Conservation (phyloP, 2,329 filamentous ascomycete species). For the Sclerotinia sclerotiorum region DNA sequence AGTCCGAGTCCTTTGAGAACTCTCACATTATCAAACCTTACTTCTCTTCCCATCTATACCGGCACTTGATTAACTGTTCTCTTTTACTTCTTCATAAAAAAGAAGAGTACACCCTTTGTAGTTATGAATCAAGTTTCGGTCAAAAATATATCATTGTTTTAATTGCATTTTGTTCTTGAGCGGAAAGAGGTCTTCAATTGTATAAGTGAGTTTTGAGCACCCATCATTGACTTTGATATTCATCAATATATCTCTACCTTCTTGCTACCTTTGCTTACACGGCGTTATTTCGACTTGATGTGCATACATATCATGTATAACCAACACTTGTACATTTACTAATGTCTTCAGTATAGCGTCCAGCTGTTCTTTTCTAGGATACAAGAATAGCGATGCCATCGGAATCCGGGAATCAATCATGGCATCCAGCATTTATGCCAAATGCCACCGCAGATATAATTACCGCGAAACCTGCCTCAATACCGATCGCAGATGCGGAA, state of each 20-base stretch:
- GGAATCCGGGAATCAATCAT: constrained; percentile 47
- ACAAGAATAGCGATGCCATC: constrained; percentile 44
- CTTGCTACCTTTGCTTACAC: background rate
- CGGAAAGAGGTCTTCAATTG: constrained; percentile 28
- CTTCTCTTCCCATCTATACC: background rate
- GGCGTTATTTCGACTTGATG: background rate
- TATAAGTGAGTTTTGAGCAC: constrained; percentile 32
- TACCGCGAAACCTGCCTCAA: constrained; percentile 22
- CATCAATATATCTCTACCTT: background rate
- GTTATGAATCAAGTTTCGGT: constrained; percentile 13
- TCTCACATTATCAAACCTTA: constrained; percentile 1
- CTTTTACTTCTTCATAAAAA: constrained; percentile 6
- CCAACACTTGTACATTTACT: background rate
- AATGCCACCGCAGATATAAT: constrained; percentile 41
- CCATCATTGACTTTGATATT: background rate
- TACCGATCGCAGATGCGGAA: constrained; percentile 18
- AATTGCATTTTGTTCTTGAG: constrained; percentile 35
- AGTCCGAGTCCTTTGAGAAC: constrained; percentile 4
- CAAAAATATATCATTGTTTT: constrained; percentile 25
- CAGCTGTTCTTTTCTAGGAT: constrained; percentile 32
- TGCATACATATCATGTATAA: background rate
- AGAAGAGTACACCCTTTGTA: constrained; percentile 2
- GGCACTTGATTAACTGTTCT: background rate
- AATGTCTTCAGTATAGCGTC: constrained; percentile 30
- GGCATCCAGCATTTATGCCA: constrained; percentile 55